Conservation (phyloP, 805 yeast genomes). For the Scheffersomyces coipomensis region DNA sequence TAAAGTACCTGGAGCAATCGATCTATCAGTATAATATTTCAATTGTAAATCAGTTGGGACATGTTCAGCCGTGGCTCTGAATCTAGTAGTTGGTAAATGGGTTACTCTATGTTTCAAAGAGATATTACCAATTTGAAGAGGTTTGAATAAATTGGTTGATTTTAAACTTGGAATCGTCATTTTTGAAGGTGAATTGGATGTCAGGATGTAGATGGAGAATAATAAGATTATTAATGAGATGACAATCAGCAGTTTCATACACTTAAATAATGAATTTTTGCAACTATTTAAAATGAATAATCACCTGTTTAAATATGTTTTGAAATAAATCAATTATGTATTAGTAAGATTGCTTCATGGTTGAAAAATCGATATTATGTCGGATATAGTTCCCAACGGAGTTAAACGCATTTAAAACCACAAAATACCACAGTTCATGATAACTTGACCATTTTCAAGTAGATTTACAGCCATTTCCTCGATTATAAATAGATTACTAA, state of each 20-base stretch:
- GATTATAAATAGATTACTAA: too few species aligned
- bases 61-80: slow-evolving; percentile 18
- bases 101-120: slow-evolving; percentile 19
- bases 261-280: not conserved
- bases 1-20: slow-evolving; percentile 26
- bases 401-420: too few species aligned
- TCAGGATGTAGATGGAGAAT: not conserved
- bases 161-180: slow-evolving; percentile 6
- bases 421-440: too few species aligned
- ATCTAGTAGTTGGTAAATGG: slow-evolving; percentile 26
- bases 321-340: too few species aligned
- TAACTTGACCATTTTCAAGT: too few species aligned
- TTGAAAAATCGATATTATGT: too few species aligned
- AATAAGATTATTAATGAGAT: not conserved
- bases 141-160: slow-evolving; percentile 23
- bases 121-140: slow-evolving; percentile 31
- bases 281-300: not conserved
- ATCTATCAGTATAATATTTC: slow-evolving; percentile 28
- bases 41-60: slow-evolving; percentile 29
- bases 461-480: too few species aligned
- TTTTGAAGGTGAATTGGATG: not conserved
- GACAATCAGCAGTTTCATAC: not conserved
- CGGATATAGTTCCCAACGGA: too few species aligned
- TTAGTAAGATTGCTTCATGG: not conserved
- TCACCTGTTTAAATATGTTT: not conserved